phyloP scores from a whole-genome alignment of 345 rosid species.

The Salix viminalis region DNA sequence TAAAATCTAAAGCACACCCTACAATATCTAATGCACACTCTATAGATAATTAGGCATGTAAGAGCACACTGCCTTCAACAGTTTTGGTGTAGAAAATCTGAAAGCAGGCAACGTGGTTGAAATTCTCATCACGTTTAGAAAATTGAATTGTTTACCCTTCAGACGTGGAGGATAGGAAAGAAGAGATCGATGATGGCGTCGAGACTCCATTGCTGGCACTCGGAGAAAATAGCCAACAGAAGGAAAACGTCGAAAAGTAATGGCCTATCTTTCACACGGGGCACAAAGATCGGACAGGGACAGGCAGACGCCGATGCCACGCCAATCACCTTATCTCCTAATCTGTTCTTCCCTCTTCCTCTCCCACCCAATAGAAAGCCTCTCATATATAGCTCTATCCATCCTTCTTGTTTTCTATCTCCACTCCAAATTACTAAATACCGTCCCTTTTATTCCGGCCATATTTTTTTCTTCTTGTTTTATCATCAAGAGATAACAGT shows the following conservation, averaged over 20 bases:
- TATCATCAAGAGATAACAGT: too few relatives aligned
- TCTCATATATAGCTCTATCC: background rate
- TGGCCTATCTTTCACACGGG: conserved; percentile 6
- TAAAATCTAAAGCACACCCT: too few relatives aligned
- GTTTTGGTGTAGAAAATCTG: too few relatives aligned
- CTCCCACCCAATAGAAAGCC: background rate
- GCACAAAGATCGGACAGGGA: conserved; percentile 22
- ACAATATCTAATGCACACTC: too few relatives aligned
- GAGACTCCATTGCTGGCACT: background rate
- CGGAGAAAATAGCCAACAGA: conserved; percentile 1
- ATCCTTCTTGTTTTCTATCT: background rate
- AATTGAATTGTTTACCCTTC: background rate
- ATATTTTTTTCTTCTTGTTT: too few relatives aligned
- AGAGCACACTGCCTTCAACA: too few relatives aligned
- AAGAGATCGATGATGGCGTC: background rate
- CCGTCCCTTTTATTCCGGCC: background rate
- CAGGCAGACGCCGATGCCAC: conserved; percentile 32
- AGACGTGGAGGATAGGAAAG: background rate
- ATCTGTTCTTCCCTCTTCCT: background rate
- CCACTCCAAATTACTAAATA: background rate
- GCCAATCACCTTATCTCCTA: conserved; percentile 43
- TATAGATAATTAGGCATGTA: too few relatives aligned
- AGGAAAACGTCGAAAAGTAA: conserved; percentile 13
- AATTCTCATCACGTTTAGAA: background rate
- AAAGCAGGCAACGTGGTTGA: background rate